phyloP scores from a whole-genome alignment of 225 moss, liverwort and hornwort genomes.

The Anthoceros angustus region DNA sequence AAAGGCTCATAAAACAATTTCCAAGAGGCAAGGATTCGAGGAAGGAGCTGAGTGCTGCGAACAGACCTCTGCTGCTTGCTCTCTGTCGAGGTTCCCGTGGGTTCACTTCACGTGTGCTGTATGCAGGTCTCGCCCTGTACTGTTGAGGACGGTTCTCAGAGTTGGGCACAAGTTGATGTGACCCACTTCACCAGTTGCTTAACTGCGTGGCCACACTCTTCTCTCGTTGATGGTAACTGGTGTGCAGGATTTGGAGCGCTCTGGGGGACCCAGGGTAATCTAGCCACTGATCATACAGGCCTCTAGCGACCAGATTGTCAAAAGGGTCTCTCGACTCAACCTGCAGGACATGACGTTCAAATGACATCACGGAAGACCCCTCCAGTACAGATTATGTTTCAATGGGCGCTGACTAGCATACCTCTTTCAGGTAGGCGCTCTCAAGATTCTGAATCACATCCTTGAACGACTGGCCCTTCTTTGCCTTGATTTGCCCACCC shows the following conservation, averaged over 20 bases:
- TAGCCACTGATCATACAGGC: slow-evolving; percentile 66
- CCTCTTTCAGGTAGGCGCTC: slow-evolving; percentile 63
- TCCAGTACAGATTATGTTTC: neutral
- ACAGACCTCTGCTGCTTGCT: too few species aligned
- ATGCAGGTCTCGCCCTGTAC: too few species aligned
- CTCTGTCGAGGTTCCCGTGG: too few species aligned
- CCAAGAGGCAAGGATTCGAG: too few species aligned
- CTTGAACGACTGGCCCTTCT: slow-evolving; percentile 65
- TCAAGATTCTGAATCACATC: slow-evolving; percentile 83
- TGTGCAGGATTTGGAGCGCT: slow-evolving; percentile 43
- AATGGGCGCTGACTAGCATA: slow-evolving; percentile 7
- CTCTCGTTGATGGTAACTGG: slow-evolving; percentile 72
- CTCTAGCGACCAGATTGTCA: slow-evolving; percentile 47
- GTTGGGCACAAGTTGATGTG: too few species aligned
- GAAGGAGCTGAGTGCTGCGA: too few species aligned
- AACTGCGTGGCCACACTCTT: slow-evolving; percentile 50
- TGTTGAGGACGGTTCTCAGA: too few species aligned
- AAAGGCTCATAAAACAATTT: too few species aligned
- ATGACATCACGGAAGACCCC: neutral
- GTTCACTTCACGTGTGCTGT: too few species aligned
- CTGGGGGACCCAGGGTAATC: slow-evolving; percentile 47
- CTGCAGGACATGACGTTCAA: neutral
- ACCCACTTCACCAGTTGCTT: slow-evolving; percentile 8
- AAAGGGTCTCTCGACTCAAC: slow-evolving; percentile 57
- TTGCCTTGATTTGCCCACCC: slow-evolving; percentile 88